A percentile compares a stretch with the other conserved stretches of the same genome.
These are phyloP conservation scores for Coniochaeta sp. DNA, from an alignment of 2,329 filamentous ascomycete genomes.

Conservation along the genomic window DNA sequence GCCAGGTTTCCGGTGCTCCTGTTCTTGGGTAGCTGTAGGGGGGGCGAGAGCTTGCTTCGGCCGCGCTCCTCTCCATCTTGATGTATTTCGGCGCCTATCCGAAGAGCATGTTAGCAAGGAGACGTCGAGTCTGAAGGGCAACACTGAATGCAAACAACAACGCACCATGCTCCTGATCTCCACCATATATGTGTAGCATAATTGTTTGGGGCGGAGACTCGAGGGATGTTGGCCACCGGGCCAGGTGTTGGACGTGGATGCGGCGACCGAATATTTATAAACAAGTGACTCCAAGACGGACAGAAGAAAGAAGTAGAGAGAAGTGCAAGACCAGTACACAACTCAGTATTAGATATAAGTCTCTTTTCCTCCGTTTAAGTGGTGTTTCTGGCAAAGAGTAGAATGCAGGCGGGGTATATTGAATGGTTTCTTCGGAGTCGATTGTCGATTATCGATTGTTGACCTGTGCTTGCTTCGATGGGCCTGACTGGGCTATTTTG, in stretches of 20 bases:
- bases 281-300: not conserved
- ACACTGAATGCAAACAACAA: slow-evolving; percentile 4
- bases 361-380: not conserved
- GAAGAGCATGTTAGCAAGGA: not conserved
- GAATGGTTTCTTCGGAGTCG: not conserved
- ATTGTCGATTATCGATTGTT: not conserved
- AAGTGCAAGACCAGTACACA: not conserved
- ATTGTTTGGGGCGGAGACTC: slow-evolving; percentile 21
- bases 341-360: no score
- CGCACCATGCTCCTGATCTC: slow-evolving; percentile 34
- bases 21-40: slow-evolving; percentile 54
- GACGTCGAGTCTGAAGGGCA: not conserved
- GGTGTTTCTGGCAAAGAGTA: not conserved
- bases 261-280: not conserved
- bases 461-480: no score
- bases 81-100: slow-evolving; percentile 31
- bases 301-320: not conserved
- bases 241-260: slow-evolving; percentile 4
- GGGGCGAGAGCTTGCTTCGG: slow-evolving; percentile 36
- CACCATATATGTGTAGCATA: slow-evolving; percentile 38
- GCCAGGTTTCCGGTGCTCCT: slow-evolving; percentile 58
- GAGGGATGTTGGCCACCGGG: slow-evolving; percentile 5
- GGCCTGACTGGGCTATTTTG: not conserved
- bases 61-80: slow-evolving; percentile 32
- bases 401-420: not conserved